Evolutionary conservation across 306 rosid species (phyloP).

Genomic region (Betula pendula): DNA sequence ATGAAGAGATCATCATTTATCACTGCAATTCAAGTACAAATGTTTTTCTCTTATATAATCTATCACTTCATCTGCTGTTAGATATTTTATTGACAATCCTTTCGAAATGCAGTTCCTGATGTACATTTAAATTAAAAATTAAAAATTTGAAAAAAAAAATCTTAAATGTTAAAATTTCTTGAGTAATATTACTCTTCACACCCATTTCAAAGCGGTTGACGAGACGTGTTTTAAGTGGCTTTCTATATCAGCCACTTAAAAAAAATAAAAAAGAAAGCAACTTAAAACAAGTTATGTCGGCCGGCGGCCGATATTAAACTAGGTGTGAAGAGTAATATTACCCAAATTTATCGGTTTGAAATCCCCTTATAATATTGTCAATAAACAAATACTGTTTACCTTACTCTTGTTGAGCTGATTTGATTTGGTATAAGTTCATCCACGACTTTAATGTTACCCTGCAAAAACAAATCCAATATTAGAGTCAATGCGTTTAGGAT

Average conservation of each 20-base stretch:
- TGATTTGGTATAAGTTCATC: slow-evolving; percentile 83
- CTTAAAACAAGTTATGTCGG: too few species aligned
- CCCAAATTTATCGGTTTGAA: background rate
- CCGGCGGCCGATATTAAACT: too few species aligned
- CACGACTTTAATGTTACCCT: slow-evolving; percentile 72
- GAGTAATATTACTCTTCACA: too few species aligned
- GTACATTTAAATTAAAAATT: background rate
- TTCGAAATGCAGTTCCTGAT: slow-evolving; percentile 89
- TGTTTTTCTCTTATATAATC: slow-evolving; percentile 55
- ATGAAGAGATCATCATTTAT: slow-evolving; percentile 26
- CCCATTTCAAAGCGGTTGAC: too few species aligned
- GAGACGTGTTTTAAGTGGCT: too few species aligned
- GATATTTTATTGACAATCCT: slow-evolving; percentile 79
- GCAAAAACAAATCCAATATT: slow-evolving; percentile 22
- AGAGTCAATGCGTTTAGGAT: background rate
- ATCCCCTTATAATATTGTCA: background rate
- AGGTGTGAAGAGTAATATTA: too few species aligned
- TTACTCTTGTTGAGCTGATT: slow-evolving; percentile 79
- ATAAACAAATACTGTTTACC: slow-evolving; percentile 44
- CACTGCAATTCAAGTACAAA: slow-evolving; percentile 45
- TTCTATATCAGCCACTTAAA: too few species aligned
- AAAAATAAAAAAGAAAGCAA: too few species aligned
- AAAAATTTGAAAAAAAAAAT: background rate
- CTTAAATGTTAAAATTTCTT: too few species aligned
- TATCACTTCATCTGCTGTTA: slow-evolving; percentile 73